phyloP scores from a whole-genome alignment of 495 filamentous ascomycete genomes.

The Parathielavia appendiculata region DNA sequence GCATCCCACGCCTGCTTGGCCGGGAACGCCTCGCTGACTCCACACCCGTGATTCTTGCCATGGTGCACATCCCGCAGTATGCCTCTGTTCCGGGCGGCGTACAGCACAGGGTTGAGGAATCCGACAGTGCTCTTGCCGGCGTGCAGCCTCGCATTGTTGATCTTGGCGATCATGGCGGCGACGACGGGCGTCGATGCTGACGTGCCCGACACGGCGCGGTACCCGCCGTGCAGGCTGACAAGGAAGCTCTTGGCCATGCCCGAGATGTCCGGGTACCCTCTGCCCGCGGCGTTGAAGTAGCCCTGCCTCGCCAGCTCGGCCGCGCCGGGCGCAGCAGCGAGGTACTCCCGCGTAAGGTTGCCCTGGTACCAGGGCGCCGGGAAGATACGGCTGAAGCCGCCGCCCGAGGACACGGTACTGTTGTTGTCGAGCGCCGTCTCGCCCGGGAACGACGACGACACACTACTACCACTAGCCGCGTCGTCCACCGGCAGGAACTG shows the following conservation, averaged over 20 bases:
- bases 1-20: too few species aligned
- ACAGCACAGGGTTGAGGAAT: constrained; percentile 50
- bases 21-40: too few species aligned
- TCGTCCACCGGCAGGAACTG: constrained; percentile 17
- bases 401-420: constrained; percentile 29
- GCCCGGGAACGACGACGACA: background rate
- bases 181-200: too few species aligned
- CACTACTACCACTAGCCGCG: too few species aligned
- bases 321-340: too few species aligned
- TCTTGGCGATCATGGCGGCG: constrained; percentile 23
- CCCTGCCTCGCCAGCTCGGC: constrained; percentile 32
- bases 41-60: too few species aligned
- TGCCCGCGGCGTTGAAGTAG: too few species aligned
- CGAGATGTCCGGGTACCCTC: too few species aligned
- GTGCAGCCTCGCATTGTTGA: constrained; percentile 47
- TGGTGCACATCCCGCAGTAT: too few species aligned
- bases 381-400: constrained; percentile 48
- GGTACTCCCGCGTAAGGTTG: too few species aligned
- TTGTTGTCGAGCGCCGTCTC: constrained; percentile 29
- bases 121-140: constrained; percentile 47
- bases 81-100: constrained; percentile 20
- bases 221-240: too few species aligned
- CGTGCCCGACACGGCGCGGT: constrained; percentile 13
- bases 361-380: background rate
- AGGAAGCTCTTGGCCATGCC: too few species aligned